Evolutionary conservation across 176 grass and related monocot species (phyloP).

Genomic region (Pontederia paniculata): DNA sequence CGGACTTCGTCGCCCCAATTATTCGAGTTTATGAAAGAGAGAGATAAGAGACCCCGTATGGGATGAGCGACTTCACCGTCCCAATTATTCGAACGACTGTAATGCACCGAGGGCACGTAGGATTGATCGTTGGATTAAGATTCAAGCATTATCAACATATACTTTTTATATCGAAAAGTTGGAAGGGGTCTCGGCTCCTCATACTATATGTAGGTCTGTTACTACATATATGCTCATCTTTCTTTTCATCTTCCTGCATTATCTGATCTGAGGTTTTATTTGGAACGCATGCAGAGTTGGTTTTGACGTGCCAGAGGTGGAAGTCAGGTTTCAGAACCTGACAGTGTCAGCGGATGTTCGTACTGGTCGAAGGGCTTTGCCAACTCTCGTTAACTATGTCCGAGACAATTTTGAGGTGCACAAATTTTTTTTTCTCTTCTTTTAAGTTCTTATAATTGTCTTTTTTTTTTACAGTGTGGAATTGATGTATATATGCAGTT

Average conservation of each 20-base stretch:
- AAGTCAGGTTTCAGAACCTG: constrained; percentile 41
- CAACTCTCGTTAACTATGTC: constrained; percentile 46
- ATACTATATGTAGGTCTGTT: too few relatives aligned
- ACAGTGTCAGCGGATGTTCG: constrained; percentile 41
- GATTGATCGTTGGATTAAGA: too few relatives aligned
- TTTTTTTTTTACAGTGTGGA: not conserved
- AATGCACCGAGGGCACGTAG: too few relatives aligned
- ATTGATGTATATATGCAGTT: not conserved
- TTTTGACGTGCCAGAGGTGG: constrained; percentile 44
- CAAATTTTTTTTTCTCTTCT: not conserved
- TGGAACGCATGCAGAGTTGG: constrained; percentile 25
- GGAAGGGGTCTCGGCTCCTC: too few relatives aligned
- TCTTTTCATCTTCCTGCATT: not conserved
- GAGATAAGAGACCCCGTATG: too few relatives aligned
- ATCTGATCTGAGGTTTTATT: not conserved
- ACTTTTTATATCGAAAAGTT: too few relatives aligned
- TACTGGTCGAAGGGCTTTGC: constrained; percentile 41
- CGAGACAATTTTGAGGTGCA: constrained; percentile 33
- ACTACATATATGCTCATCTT: too few relatives aligned
- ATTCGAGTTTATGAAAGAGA: too few relatives aligned
- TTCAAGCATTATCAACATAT: too few relatives aligned
- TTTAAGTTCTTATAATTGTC: not conserved
- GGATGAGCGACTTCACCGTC: too few relatives aligned
- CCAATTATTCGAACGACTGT: too few relatives aligned
- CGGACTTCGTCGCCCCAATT: too few relatives aligned